A percentile compares a stretch with the other conserved stretches of the same genome.
These are phyloP conservation scores for Tetrahymena borealis DNA, from an alignment of 73 alveolate genomes.

Conservation along the genomic window DNA sequence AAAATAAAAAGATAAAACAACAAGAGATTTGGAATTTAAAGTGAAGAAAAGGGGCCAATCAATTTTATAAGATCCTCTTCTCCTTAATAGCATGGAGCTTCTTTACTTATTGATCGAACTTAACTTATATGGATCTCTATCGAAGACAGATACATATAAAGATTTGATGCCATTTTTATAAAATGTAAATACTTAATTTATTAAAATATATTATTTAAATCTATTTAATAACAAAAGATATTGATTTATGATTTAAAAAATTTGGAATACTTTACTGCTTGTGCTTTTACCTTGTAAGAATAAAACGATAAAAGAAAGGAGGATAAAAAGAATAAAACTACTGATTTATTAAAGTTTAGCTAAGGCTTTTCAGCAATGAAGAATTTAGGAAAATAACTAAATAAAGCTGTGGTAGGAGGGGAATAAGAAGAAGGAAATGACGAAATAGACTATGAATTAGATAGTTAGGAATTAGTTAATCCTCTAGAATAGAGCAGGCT, in stretches of 20 bases:
- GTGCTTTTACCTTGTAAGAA: neutral
- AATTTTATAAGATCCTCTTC: neutral
- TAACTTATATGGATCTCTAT: neutral
- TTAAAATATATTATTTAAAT: neutral
- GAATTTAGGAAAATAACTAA: neutral
- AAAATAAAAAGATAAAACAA: constrained; percentile 4
- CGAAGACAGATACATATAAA: neutral
- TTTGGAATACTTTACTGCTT: neutral
- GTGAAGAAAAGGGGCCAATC: neutral
- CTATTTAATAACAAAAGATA: neutral
- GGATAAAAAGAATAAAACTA: neutral
- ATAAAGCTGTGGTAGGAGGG: neutral
- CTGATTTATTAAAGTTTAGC: constrained; percentile 11
- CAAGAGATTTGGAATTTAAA: constrained; percentile 7
- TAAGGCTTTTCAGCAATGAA: neutral
- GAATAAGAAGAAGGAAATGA: constrained; percentile 16
- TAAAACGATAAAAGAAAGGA: neutral
- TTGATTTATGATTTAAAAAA: neutral
- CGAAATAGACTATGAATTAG: constrained; percentile 9
- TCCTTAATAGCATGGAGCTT: neutral
- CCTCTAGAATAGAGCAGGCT: neutral
- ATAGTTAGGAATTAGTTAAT: constrained; percentile 7
- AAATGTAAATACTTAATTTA: neutral
- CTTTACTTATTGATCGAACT: neutral
- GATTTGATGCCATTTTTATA: neutral